These are phyloP conservation scores for Aaosphaeria pasadenensis DNA, from an alignment of 2,329 filamentous ascomycete species.

Conservation along the genomic window DNA sequence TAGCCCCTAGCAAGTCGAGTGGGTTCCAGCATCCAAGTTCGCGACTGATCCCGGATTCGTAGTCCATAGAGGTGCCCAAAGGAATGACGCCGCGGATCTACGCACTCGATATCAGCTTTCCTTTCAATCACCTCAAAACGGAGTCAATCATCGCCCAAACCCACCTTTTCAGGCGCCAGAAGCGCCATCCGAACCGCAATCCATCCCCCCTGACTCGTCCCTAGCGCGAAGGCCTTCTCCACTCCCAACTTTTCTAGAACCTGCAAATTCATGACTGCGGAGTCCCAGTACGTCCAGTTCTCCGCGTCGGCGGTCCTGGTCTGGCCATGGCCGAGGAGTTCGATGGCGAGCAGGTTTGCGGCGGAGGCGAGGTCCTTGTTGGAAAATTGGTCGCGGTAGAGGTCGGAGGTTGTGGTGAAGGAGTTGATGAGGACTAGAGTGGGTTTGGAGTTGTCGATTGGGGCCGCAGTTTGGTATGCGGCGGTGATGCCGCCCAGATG, in stretches of 20 bases:
- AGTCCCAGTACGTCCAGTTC: slow-evolving; percentile 56
- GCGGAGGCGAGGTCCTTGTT: slow-evolving; percentile 31
- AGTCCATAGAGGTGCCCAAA: slow-evolving; percentile 52
- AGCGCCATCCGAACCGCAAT: slow-evolving; percentile 52
- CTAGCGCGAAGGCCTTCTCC: slow-evolving; percentile 46
- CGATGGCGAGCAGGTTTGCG: slow-evolving; percentile 54
- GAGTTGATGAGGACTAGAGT: slow-evolving; percentile 52
- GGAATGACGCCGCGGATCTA: slow-evolving; percentile 53
- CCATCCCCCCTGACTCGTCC: slow-evolving; percentile 56
- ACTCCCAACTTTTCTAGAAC: slow-evolving; percentile 42
- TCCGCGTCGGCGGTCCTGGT: slow-evolving; percentile 41
- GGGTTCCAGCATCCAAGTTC: slow-evolving; percentile 49
- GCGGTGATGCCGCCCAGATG: too few relatives aligned
- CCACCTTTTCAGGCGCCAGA: slow-evolving; percentile 45
- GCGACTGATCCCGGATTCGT: slow-evolving; percentile 44
- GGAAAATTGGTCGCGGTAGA: slow-evolving; percentile 43
- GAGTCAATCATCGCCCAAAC: background rate
- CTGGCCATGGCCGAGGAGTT: slow-evolving; percentile 52
- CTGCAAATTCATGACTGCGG: slow-evolving; percentile 46
- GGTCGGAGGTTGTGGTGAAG: slow-evolving; percentile 49
- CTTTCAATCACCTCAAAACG: background rate
- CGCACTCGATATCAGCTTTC: background rate
- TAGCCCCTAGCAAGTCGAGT: background rate
- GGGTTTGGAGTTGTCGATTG: slow-evolving; percentile 42
- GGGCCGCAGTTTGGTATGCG: slow-evolving; percentile 6